Evolutionary conservation across 331 rosid species (phyloP), one percentile per base, ranked within the genome.

Genomic region (Acacia concinna): DNA sequence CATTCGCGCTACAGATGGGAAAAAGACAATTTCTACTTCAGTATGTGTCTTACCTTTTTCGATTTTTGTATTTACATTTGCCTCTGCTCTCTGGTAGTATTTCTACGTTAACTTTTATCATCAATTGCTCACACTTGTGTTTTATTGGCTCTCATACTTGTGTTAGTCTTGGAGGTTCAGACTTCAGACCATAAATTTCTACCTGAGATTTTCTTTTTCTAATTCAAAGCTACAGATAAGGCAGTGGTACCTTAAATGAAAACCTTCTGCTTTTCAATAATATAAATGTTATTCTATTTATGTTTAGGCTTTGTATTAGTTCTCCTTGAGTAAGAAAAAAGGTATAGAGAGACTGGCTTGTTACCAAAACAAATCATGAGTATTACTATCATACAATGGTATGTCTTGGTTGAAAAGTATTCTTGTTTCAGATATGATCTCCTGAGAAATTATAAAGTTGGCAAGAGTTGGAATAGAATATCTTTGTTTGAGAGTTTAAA

Each of bases 1-100:
- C 60, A 85, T 96, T 34, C 99, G 98, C 34, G 98, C 99, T 52
- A 91, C 97, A 18, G 90, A 93, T 85, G 99, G 92, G 80, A 93
- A 93, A 79, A 90, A 35, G 49, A 67, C 31, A 6, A 67, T 67
- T 67, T 67, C 72, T 67, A 67, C 72, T 3, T 37, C 47, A 1
- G 47, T 67, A 37, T 67, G 71, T 66, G 43, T 74, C 72, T 37
- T 4, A n/a, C 21, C 30, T 35, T 21, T 21, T 66, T 73, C 49
- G 11, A 67, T 5, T 62, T 76, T 73, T 28, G 25, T 34, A 17
- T 37, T 56, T 37, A 23, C 52, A 32, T 27, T 75, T 21, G 11
- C 60, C 60, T 25, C 18, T 56, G 12, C 4, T 12, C 30, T 25
- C 32, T 74, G 4, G 14, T 23, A 9, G 30, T 56, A 28, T 20